Conservation (phyloP, 2,329 filamentous ascomycete genomes). For the Claviceps paspali region DNA sequence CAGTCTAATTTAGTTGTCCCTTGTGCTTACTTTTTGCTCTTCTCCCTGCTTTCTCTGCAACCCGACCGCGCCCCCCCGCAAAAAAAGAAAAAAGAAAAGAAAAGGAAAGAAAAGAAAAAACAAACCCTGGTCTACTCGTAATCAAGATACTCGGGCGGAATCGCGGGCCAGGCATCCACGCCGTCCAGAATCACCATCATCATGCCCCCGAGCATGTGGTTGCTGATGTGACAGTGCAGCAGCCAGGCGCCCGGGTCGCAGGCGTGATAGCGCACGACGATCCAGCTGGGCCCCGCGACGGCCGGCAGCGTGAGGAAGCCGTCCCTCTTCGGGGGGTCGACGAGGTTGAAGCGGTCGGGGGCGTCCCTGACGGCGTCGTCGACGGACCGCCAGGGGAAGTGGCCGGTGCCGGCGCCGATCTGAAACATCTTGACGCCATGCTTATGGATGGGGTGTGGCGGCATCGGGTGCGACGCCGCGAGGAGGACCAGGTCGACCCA, state of each 20-base stretch:
- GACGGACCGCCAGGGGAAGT: constrained; percentile 36
- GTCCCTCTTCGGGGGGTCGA: constrained; percentile 38
- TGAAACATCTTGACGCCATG: constrained; percentile 45
- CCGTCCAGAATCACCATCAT: constrained; percentile 34
- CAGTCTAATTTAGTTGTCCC: too few species aligned
- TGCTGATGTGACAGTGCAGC: constrained; percentile 40
- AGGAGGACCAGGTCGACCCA: constrained; percentile 43
- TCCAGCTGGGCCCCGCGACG: constrained; percentile 19
- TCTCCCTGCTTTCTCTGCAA: too few species aligned
- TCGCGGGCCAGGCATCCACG: constrained; percentile 25
- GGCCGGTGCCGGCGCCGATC: constrained; percentile 34
- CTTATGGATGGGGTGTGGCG: constrained; percentile 46
- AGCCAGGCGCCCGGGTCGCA: constrained; percentile 38
- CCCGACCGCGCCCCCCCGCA: too few species aligned
- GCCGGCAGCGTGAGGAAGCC: constrained; percentile 14
- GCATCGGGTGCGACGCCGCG: constrained; percentile 24
- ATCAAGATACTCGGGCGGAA: constrained; percentile 28
- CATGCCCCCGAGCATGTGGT: constrained; percentile 41
- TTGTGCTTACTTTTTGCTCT: too few species aligned
- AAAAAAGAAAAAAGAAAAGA: too few species aligned
- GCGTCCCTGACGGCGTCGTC: constrained; percentile 32
- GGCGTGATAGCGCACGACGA: constrained; percentile 36
- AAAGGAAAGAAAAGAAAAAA: too few species aligned
- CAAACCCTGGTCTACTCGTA: too few species aligned
- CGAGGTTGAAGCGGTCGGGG: constrained; percentile 40